Evolutionary conservation across 805 yeast genomes (phyloP).

Genomic region (baker's yeast (Saccharomyces cerevisiae)): DNA sequence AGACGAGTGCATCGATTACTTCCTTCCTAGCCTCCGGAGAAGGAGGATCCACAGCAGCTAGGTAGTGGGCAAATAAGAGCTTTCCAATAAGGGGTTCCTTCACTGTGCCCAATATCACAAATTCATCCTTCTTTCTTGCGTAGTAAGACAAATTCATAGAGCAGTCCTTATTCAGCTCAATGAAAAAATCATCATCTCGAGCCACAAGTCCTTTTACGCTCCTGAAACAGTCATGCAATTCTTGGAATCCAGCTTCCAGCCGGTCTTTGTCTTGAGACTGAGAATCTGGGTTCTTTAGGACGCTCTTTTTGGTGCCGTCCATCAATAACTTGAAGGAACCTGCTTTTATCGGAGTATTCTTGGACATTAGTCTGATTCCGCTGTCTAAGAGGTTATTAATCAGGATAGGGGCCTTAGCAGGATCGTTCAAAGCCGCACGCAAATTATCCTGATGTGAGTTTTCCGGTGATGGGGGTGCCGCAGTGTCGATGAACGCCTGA

Average conservation of each 20-base stretch:
- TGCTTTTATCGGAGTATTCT: conserved; percentile 80
- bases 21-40: conserved; percentile 23
- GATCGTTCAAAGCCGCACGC: conserved; percentile 40
- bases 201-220: conserved; percentile 62
- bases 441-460: conserved; percentile 36
- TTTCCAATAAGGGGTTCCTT: conserved; percentile 54
- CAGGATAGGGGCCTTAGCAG: conserved; percentile 43
- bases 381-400: conserved; percentile 49
- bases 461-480: conserved; percentile 8
- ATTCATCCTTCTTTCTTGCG: conserved; percentile 32
- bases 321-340: conserved; percentile 85
- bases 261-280: conserved; percentile 38
- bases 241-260: conserved; percentile 52
- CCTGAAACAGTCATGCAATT: conserved; percentile 51
- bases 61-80: conserved; percentile 63
- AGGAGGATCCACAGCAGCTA: conserved; percentile 46
- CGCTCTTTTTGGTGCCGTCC: conserved; percentile 81
- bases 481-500: conserved; percentile 29
- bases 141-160: conserved; percentile 38
- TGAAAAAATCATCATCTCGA: conserved; percentile 57
- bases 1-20: conserved; percentile 16
- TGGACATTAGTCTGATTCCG: conserved; percentile 55
- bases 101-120: conserved; percentile 48
- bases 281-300: conserved; percentile 57
- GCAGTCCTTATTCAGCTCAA: conserved; percentile 49